Base-by-base conservation (phyloP, 1,139 yeast species). In the Diutina catenulata region DNA sequence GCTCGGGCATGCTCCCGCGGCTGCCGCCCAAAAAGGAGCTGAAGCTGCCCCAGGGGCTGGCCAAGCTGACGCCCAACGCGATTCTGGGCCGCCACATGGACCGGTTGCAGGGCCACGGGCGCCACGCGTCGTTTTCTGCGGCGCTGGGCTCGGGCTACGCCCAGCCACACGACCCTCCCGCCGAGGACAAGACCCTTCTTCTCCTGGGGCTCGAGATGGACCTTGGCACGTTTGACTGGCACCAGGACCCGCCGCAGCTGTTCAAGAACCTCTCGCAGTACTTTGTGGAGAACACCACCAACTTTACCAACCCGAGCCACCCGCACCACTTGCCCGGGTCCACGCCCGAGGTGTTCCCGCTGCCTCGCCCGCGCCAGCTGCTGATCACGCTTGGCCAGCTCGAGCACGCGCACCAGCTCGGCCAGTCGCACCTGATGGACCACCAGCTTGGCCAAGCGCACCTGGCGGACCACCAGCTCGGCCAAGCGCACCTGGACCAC, bases 281-380 rank as follows among this genome's bases (percentile, higher is more conserved):
- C 24, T 31, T 31, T 21, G 25, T 31, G 16, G 35, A 31, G 13
- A 31, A 31, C n/a, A 14, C 25, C 24, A 29, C 28, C 39, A 62
- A 54, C 40, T 60, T 60, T 42, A 55, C 49, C 37, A 52, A 61
- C 42, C 65, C 66, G 1, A 52, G 49, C 35, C 65, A 59, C 38
- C 64, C 64, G 3, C 66, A 60, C 44, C 63, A 59, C 41, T 49
- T 60, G 14, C 55, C 56, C 39, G 66, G 64, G 1, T 53, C 60
- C 22, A 50, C 70, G 1, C 70, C 71, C 3, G 55, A 62, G 42
- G 69, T 59, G 27, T 55, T 61, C 38, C 15, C n/a, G n/a, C n/a
- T 8, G 7, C 28, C 14, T 2, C 37, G 37, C 14, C 37, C 28
- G 2, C 28, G 28, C 3, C 37, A 43, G 4, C 44, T 41, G 19